A percentile compares a stretch with the other conserved stretches of the same genome.
Evolutionary conservation across 768 basidiomycete genomes (phyloP).

Genomic region (Sistotremastrum suecicum): DNA sequence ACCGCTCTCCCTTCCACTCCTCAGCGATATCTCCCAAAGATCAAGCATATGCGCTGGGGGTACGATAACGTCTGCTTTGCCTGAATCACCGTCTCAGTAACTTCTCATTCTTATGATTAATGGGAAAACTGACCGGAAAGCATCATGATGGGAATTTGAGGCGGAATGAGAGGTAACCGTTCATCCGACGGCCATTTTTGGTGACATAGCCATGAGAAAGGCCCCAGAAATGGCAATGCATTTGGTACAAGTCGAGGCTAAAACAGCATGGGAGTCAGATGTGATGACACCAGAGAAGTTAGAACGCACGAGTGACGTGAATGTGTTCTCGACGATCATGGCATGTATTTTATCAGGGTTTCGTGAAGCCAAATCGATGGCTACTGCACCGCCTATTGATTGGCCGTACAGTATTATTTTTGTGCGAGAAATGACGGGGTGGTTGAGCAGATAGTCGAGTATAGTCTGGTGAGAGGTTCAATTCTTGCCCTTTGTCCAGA

Average conservation of each 20-base stretch:
- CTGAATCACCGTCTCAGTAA: slow-evolving; percentile 7
- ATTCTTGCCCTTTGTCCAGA: background rate
- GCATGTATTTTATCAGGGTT: slow-evolving; percentile 68
- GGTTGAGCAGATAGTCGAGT: slow-evolving; percentile 56
- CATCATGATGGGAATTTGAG: slow-evolving; percentile 63
- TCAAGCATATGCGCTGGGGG: slow-evolving; percentile 64
- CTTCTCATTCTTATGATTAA: background rate
- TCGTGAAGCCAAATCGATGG: slow-evolving; percentile 71
- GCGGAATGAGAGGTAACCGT: slow-evolving; percentile 48
- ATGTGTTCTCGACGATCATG: slow-evolving; percentile 87
- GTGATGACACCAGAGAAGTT: background rate
- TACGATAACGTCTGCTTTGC: slow-evolving; percentile 47
- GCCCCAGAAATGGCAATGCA: slow-evolving; percentile 58
- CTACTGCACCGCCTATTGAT: slow-evolving; percentile 86
- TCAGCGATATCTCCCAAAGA: slow-evolving; percentile 45
- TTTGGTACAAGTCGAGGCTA: slow-evolving; percentile 63
- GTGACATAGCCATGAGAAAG: slow-evolving; percentile 68
- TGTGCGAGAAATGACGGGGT: slow-evolving; percentile 52
- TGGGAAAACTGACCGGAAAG: slow-evolving; percentile 36
- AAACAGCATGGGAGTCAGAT: background rate
- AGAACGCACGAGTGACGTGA: slow-evolving; percentile 46
- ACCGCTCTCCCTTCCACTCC: slow-evolving; percentile 5
- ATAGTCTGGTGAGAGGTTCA: slow-evolving; percentile 17
- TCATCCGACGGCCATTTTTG: slow-evolving; percentile 78
- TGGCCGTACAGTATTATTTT: slow-evolving; percentile 72